phyloP scores from a whole-genome alignment of 306 rosid species.

The Dryas drummondii region DNA sequence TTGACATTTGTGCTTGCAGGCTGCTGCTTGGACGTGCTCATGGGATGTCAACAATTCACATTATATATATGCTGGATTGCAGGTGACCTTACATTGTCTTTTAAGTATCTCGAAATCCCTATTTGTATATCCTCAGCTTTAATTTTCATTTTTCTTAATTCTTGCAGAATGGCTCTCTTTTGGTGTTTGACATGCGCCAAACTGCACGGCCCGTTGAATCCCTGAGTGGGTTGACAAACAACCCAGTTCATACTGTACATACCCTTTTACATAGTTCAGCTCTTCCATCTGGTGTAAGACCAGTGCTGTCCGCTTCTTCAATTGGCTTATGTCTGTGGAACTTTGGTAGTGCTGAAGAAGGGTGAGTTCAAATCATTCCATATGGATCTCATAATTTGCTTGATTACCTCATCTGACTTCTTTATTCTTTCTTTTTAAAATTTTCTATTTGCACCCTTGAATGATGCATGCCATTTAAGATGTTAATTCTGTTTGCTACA shows the following conservation, averaged over 20 bases:
- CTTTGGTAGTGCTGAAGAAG: slow-evolving; percentile 54
- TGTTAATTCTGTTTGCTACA: neutral
- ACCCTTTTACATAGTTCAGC: slow-evolving; percentile 52
- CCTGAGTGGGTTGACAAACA: slow-evolving; percentile 53
- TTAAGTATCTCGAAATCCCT: slow-evolving; percentile 16
- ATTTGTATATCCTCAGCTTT: slow-evolving; percentile 19
- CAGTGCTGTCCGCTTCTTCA: slow-evolving; percentile 81
- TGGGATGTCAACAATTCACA: slow-evolving; percentile 71
- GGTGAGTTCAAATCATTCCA: slow-evolving; percentile 44
- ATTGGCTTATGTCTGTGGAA: slow-evolving; percentile 79
- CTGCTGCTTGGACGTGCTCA: slow-evolving; percentile 89
- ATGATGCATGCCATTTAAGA: neutral
- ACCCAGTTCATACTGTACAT: slow-evolving; percentile 80
- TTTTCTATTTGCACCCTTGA: neutral
- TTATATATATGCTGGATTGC: slow-evolving; percentile 77
- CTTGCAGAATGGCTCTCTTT: slow-evolving; percentile 78
- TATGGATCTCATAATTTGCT: neutral
- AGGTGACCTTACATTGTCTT: slow-evolving; percentile 46
- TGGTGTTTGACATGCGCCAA: slow-evolving; percentile 81
- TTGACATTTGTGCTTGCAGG: slow-evolving; percentile 44
- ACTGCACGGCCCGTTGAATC: slow-evolving; percentile 68
- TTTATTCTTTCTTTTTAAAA: neutral
- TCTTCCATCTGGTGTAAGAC: slow-evolving; percentile 41
- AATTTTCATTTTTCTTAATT: slow-evolving; percentile 4
- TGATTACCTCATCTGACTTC: neutral